These are phyloP conservation scores for Quercus agrifolia DNA, from an alignment of 306 rosid genomes.

Conservation along the genomic window DNA sequence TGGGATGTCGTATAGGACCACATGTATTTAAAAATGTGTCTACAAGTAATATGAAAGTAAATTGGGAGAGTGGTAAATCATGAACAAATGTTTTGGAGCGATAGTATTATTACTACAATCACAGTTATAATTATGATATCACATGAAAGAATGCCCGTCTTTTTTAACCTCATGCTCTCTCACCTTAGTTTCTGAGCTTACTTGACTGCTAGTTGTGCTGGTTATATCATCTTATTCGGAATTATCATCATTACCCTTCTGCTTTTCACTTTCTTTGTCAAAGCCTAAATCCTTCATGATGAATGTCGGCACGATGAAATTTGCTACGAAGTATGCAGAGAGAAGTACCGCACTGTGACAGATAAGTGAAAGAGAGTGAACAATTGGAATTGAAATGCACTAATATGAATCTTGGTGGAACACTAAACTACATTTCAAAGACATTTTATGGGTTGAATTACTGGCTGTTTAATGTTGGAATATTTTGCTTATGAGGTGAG, in stretches of 20 bases:
- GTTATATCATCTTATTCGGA: neutral
- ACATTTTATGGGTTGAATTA: neutral
- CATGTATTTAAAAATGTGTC: neutral
- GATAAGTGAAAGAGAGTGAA: neutral
- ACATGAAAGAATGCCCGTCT: neutral
- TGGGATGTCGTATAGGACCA: neutral
- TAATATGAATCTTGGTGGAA: neutral
- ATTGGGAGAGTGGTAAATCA: neutral
- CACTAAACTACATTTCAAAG: neutral
- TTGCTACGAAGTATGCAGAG: slow-evolving; percentile 34
- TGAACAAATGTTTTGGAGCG: neutral
- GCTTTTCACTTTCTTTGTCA: slow-evolving; percentile 29
- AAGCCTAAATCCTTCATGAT: slow-evolving; percentile 29
- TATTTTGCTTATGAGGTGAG: neutral
- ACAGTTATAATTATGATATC: neutral
- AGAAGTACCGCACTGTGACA: slow-evolving; percentile 51
- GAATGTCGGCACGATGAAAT: slow-evolving; percentile 52
- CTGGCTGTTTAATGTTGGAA: neutral
- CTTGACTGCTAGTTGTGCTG: neutral
- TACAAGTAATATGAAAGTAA: neutral
- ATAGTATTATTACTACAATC: neutral
- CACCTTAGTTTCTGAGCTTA: neutral
- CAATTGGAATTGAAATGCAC: neutral
- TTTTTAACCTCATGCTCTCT: neutral
- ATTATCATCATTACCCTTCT: slow-evolving; percentile 29